Evolutionary conservation across 108 stramenopile species (phyloP).

Genomic region (Bacterosira constricta): DNA sequence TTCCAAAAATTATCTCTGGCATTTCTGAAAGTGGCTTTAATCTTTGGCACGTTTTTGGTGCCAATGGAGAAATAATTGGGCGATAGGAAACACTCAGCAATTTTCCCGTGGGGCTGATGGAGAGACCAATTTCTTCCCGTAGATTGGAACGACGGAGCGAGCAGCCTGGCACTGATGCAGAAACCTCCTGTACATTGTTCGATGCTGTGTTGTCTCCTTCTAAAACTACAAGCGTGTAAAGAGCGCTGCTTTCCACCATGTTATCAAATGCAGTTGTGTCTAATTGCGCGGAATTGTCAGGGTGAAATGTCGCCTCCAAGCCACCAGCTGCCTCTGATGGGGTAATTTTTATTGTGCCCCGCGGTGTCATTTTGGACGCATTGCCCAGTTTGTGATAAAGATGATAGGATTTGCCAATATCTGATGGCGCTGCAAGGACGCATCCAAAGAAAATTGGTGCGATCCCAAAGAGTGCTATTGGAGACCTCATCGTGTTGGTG

Average conservation of each 20-base stretch:
- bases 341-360: slow-evolving; percentile 39
- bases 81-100: slow-evolving; percentile 69
- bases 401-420: slow-evolving; percentile 41
- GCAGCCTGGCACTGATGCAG: slow-evolving; percentile 49
- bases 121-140: slow-evolving; percentile 70
- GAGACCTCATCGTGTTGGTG: slow-evolving; percentile 5
- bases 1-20: slow-evolving; percentile 42
- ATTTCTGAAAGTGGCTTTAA: slow-evolving; percentile 33
- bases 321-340: slow-evolving; percentile 23
- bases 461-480: slow-evolving; percentile 1
- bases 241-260: slow-evolving; percentile 35
- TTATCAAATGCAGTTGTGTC: slow-evolving; percentile 30
- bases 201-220: slow-evolving; percentile 14
- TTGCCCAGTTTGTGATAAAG: slow-evolving; percentile 39
- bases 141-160: slow-evolving; percentile 45
- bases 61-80: slow-evolving; percentile 81
- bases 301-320: slow-evolving; percentile 34
- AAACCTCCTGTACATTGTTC: slow-evolving; percentile 11
- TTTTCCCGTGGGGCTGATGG: slow-evolving; percentile 57
- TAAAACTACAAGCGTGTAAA: slow-evolving; percentile 37
- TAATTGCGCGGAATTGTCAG: slow-evolving; percentile 18
- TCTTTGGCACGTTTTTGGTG: slow-evolving; percentile 68
- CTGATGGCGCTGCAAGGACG: slow-evolving; percentile 6
- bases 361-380: slow-evolving; percentile 25
- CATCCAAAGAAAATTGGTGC: background rate